These are phyloP conservation scores for Blastobotrys buckinghamii DNA, from an alignment of 1,139 yeast genomes.

Conservation along the genomic window DNA sequence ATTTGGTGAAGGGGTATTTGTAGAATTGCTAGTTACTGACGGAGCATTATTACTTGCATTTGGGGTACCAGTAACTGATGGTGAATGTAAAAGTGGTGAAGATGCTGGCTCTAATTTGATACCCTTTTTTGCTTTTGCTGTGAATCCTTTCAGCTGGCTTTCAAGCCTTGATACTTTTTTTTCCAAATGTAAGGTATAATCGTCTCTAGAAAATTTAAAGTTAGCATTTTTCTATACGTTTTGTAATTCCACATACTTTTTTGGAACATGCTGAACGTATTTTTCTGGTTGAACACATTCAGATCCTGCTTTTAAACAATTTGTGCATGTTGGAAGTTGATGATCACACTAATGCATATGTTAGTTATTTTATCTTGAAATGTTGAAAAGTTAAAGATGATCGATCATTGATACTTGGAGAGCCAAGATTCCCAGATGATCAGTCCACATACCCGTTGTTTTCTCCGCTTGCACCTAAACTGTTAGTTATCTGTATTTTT, in stretches of 20 bases:
- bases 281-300: slow-evolving; percentile 54
- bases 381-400: neutral
- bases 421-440: no score
- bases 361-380: neutral
- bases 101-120: neutral
- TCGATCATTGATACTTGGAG: neutral
- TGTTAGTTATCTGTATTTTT: neutral
- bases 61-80: neutral
- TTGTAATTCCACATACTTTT: slow-evolving; percentile 16
- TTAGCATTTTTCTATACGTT: no score
- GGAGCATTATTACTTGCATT: neutral
- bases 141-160: slow-evolving; percentile 21
- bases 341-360: slow-evolving; percentile 44
- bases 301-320: slow-evolving; percentile 53
- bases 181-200: slow-evolving; percentile 48
- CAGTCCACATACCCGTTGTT: slow-evolving; percentile 20
- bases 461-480: slow-evolving; percentile 23
- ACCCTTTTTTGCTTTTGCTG: neutral
- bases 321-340: slow-evolving; percentile 53
- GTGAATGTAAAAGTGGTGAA: neutral
- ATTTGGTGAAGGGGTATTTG: neutral
- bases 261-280: slow-evolving; percentile 33
- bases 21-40: neutral
- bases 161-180: slow-evolving; percentile 46
- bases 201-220: no score